These are phyloP conservation scores for Coemansia sp. DNA, from an alignment of 371 early-diverging fungal species.

Conservation along the genomic window DNA sequence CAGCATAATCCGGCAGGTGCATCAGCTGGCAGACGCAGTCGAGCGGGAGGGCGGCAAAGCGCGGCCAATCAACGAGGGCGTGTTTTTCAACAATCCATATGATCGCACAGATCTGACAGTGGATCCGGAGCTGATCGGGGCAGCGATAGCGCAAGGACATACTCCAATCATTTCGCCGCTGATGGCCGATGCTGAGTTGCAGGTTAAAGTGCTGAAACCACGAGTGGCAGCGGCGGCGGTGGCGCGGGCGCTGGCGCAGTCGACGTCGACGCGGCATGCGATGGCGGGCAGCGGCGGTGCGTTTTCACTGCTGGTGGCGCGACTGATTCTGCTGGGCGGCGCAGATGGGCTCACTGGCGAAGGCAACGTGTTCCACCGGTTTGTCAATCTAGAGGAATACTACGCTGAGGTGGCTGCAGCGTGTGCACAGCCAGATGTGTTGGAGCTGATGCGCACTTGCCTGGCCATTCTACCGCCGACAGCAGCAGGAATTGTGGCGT, in stretches of 20 bases:
- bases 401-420: slow-evolving; percentile 39
- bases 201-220: slow-evolving; percentile 45
- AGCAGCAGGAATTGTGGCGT: slow-evolving; percentile 51
- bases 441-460: slow-evolving; percentile 51
- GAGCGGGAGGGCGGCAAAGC: slow-evolving; percentile 78
- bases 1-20: slow-evolving; percentile 51
- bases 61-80: slow-evolving; percentile 60
- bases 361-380: slow-evolving; percentile 52
- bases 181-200: slow-evolving; percentile 29
- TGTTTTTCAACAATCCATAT: slow-evolving; percentile 51
- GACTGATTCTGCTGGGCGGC: slow-evolving; percentile 47
- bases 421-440: slow-evolving; percentile 19
- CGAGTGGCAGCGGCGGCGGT: slow-evolving; percentile 52
- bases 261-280: slow-evolving; percentile 48
- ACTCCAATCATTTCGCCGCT: slow-evolving; percentile 37
- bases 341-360: slow-evolving; percentile 15
- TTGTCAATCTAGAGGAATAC: slow-evolving; percentile 72
- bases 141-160: slow-evolving; percentile 44
- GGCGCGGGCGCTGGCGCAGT: slow-evolving; percentile 52
- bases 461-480: slow-evolving; percentile 54
- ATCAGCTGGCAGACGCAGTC: slow-evolving; percentile 69
- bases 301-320: slow-evolving; percentile 53
- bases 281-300: slow-evolving; percentile 60
- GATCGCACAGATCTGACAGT: slow-evolving; percentile 8
- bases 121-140: slow-evolving; percentile 17